Evolutionary conservation across 192 early-diverging fungal species (phyloP).

Genomic region (Pecoramyces ruminantium): DNA sequence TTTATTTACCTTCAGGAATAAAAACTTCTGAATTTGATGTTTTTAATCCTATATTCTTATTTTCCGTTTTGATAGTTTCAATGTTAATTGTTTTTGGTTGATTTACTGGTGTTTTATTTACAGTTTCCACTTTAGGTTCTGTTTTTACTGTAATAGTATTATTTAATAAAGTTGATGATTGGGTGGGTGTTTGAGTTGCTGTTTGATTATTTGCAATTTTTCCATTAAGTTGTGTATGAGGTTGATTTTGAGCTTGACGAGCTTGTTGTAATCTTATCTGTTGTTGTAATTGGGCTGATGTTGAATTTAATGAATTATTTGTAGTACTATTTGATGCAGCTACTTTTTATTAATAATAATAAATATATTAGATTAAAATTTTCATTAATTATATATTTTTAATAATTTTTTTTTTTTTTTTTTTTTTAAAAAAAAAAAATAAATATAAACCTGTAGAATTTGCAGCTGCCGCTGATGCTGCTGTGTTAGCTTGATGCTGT

Average conservation of each 20-base stretch:
- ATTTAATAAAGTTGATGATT: neutral
- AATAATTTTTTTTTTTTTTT: no score
- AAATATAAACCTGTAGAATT: no score
- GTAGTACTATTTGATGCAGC: no score
- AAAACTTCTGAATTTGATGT: neutral
- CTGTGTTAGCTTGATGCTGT: no score
- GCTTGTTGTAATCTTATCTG: no score
- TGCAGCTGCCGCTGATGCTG: no score
- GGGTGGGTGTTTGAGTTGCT: neutral
- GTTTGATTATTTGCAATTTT: neutral
- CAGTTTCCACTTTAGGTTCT: neutral
- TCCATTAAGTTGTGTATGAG: neutral
- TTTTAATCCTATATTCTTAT: neutral
- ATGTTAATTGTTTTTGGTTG: neutral
- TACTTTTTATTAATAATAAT: no score
- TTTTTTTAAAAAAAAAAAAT: no score
- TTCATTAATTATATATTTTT: no score
- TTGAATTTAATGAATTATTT: no score
- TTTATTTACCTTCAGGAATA: neutral
- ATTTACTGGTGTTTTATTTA: neutral
- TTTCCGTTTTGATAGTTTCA: neutral
- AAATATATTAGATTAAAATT: no score
- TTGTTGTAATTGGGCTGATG: no score
- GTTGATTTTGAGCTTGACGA: neutral
- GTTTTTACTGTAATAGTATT: neutral